Base-by-base conservation (phyloP, 1,284 basidiomycete species). In the Papiliotrema flavescens region DNA sequence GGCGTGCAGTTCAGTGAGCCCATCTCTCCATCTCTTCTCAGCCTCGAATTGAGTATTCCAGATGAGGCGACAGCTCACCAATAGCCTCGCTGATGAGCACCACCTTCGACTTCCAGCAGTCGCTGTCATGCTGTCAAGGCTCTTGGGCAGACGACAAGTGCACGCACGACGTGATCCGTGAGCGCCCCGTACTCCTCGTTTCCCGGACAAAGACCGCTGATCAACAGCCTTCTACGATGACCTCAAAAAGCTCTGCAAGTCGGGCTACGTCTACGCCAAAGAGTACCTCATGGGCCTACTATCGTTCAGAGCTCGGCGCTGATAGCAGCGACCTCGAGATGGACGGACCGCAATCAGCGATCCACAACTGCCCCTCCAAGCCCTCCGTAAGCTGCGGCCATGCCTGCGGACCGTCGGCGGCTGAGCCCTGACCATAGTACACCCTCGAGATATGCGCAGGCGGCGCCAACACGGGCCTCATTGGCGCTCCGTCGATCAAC, bases 101-200 rank as follows among this genome's bases (percentile, higher is more conserved):
- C 22, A 1, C 5, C 17, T 61, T 61, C 32, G 54, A 63, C 36
- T 32, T 37, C 23, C 28, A 36, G 17, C 57, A 61, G 36, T 62
- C 60, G 11, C 55, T 53, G 3, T 59, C 49, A 14, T 66, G 64
- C 48, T 66, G 64, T 42, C 24, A 28, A 7, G 37, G 49, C 15
- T 36, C 24, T 14, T 50, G 41, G 26, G 11, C 34, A 40, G 15
- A 41, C 24, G 39, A 41, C 5, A 41, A 51, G 19, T 64, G 60
- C 34, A 56, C 59, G 2, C 56, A 59, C 22, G 54, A 54, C 20
- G 55, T 57, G 34, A 59, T 64, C 22, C 62, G 62, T 64, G 42
- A 50, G 62, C 20, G 6, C 32, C 4, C 19, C 15, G 7, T 20
- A 20, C 35, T 7, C 28, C 11, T 20, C 11, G 13, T 9, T 52